These are phyloP conservation scores for Fraxinus sp. DNA, from an alignment of 305 asterid genomes.

Conservation along the genomic window DNA sequence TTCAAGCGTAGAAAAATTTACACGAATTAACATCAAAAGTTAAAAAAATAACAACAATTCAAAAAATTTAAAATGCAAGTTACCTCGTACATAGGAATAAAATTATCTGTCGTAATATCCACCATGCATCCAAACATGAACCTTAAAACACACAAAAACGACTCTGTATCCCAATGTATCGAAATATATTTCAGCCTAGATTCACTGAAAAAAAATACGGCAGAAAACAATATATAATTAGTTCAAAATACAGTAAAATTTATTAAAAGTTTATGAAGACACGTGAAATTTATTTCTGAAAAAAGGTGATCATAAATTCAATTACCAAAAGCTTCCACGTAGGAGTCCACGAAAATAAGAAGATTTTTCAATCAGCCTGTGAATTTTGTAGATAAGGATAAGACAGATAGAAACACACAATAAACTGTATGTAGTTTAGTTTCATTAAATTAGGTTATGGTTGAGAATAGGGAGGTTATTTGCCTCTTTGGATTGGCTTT, in stretches of 20 bases:
- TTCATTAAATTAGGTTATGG: background rate
- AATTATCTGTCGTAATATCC: slow-evolving; percentile 54
- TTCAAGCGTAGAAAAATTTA: background rate
- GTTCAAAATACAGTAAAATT: slow-evolving; percentile 6
- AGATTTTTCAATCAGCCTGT: slow-evolving; percentile 63
- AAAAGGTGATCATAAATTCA: background rate
- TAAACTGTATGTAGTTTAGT: background rate
- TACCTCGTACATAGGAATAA: slow-evolving; percentile 67
- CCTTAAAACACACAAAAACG: slow-evolving; percentile 55
- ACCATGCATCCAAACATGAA: slow-evolving; percentile 51
- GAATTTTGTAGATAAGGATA: background rate
- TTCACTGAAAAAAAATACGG: slow-evolving; percentile 52
- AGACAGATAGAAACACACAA: background rate
- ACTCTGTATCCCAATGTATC: slow-evolving; percentile 57
- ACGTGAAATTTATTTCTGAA: background rate
- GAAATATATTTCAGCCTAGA: slow-evolving; percentile 41
- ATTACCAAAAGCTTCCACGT: slow-evolving; percentile 69
- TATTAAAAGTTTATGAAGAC: background rate
- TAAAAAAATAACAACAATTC: background rate
- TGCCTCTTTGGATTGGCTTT: slow-evolving; percentile 54
- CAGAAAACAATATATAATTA: slow-evolving; percentile 18
- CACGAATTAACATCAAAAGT: background rate
- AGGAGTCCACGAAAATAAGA: slow-evolving; percentile 78
- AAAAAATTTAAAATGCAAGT: background rate
- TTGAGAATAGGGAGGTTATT: slow-evolving; percentile 14